A percentile compares a stretch with the other conserved stretches of the same genome.
These are phyloP conservation scores for Rhizoclosmatium globosum DNA, from an alignment of 192 early-diverging fungal species.

Conservation along the genomic window DNA sequence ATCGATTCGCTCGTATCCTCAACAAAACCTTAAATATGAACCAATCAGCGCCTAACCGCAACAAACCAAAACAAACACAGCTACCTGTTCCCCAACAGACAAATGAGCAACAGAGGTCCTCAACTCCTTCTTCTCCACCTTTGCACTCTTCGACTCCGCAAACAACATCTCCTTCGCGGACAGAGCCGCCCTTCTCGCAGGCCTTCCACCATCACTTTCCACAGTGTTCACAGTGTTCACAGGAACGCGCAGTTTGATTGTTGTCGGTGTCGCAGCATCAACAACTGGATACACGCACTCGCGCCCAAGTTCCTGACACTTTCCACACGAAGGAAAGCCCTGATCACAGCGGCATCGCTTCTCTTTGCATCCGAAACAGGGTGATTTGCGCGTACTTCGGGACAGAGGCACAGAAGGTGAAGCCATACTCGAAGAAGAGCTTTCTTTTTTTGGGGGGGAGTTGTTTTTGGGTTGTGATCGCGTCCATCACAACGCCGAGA, in stretches of 20 bases:
- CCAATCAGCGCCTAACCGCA: neutral
- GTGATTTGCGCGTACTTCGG: too few species aligned
- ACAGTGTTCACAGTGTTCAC: neutral
- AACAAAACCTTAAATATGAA: slow-evolving; percentile 25
- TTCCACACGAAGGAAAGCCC: neutral
- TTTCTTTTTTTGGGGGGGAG: too few species aligned
- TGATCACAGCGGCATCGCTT: too few species aligned
- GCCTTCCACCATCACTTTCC: neutral
- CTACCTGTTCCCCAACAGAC: slow-evolving; percentile 1
- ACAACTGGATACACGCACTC: neutral
- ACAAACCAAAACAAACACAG: neutral
- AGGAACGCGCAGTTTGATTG: neutral
- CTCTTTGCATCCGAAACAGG: too few species aligned
- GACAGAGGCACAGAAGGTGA: too few species aligned
- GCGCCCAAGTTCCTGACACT: neutral
- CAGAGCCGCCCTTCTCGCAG: neutral
- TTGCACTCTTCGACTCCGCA: neutral
- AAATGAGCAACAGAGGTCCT: neutral
- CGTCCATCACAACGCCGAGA: too few species aligned
- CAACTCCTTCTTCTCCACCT: neutral
- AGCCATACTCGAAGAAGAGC: too few species aligned
- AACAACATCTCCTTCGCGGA: neutral
- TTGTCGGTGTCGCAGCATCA: too few species aligned
- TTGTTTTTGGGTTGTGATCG: too few species aligned
- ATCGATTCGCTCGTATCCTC: slow-evolving; percentile 40